phyloP scores from a whole-genome alignment of 129 eudicot species.

The Artemisia argyi region DNA sequence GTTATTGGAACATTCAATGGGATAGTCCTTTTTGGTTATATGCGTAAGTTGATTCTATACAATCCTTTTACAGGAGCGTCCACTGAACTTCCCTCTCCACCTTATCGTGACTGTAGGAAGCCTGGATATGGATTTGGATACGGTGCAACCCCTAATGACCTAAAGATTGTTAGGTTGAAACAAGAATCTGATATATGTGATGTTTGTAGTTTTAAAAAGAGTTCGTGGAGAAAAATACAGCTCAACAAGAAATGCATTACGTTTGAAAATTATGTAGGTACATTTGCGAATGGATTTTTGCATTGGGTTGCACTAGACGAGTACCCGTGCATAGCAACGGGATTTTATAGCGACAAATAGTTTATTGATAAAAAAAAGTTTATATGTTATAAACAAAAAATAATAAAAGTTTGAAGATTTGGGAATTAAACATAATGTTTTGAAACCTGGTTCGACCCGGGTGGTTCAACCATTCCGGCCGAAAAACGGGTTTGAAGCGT shows the following conservation, averaged over 20 bases:
- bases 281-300: slow-evolving; percentile 22
- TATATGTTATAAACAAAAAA: too few relatives aligned
- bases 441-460: too few relatives aligned
- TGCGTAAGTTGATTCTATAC: neutral
- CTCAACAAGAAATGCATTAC: neutral
- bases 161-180: slow-evolving; percentile 5
- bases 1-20: slow-evolving; percentile 15
- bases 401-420: too few relatives aligned
- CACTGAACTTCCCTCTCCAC: slow-evolving; percentile 1
- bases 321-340: too few relatives aligned
- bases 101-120: neutral
- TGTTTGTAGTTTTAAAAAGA: neutral
- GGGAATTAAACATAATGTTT: too few relatives aligned
- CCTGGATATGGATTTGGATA: slow-evolving; percentile 18
- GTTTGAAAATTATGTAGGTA: neutral
- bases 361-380: too few relatives aligned
- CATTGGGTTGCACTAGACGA: slow-evolving; percentile 15
- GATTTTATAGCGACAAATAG: too few relatives aligned
- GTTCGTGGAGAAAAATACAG: neutral
- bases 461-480: too few relatives aligned
- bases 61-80: neutral
- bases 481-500: too few relatives aligned
- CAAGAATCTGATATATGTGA: neutral
- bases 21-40: neutral
- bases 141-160: slow-evolving; percentile 12